phyloP scores from a whole-genome alignment of 192 early-diverging fungal species.

The Fimicolochytrium jonesii region DNA sequence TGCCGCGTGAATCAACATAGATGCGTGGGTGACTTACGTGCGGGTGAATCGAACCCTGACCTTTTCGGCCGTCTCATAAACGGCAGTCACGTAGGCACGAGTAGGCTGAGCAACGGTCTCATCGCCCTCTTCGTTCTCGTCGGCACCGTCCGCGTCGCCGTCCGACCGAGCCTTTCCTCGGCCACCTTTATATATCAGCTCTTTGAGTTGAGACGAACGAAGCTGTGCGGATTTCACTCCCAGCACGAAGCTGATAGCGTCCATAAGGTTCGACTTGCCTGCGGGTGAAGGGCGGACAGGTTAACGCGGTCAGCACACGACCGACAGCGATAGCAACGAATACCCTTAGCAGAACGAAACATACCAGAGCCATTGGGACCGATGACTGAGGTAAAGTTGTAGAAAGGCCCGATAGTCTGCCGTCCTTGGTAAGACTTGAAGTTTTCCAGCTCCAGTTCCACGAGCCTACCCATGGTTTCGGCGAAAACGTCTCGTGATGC shows the following conservation, averaged over 20 bases:
- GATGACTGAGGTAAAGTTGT: constrained; percentile 90
- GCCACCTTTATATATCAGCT: constrained; percentile 81
- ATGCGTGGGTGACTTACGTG: constrained; percentile 40
- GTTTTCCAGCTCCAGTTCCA: constrained; percentile 90
- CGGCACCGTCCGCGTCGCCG: constrained; percentile 30
- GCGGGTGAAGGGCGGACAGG: not conserved
- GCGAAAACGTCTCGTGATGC: no score
- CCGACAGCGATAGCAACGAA: no score
- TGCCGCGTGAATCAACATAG: no score
- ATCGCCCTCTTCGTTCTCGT: constrained; percentile 37
- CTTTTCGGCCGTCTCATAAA: constrained; percentile 69
- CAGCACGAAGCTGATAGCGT: constrained; percentile 97
- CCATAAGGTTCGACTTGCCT: constrained; percentile 99
- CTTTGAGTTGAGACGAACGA: constrained; percentile 81
- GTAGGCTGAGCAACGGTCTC: constrained; percentile 44
- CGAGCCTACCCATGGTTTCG: constrained; percentile 64
- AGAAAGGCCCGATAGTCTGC: constrained; percentile 91
- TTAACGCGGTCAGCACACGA: constrained; percentile 11
- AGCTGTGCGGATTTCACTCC: constrained; percentile 91
- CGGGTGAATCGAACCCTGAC: constrained; percentile 67
- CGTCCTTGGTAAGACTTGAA: constrained; percentile 99
- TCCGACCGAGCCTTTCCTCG: constrained; percentile 37
- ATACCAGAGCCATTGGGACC: constrained; percentile 95
- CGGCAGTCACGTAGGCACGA: constrained; percentile 69
- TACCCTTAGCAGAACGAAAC: not conserved